Conservation (phyloP, 176 grass and related monocot genomes). For the Melocanna baccifera region DNA sequence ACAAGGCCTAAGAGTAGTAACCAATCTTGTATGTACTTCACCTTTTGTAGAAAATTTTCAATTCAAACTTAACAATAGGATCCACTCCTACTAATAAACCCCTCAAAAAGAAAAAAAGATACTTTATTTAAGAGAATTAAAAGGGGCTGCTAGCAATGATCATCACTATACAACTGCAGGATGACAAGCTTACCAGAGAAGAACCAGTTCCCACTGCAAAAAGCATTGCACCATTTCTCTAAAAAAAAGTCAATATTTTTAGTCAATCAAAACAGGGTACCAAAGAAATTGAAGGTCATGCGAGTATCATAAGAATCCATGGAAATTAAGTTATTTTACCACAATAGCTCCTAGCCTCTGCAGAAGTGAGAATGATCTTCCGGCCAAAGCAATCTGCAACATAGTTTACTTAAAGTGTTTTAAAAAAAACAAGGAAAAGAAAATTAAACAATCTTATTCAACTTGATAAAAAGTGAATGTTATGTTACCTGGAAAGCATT, state of each 20-base stretch:
- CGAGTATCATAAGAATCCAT: background rate
- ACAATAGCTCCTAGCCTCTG: conserved; percentile 89
- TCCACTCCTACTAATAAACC: background rate
- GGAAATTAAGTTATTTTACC: conserved; percentile 40
- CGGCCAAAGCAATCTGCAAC: conserved; percentile 72
- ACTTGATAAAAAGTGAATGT: conserved; percentile 6
- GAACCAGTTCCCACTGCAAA: conserved; percentile 74
- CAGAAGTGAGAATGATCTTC: conserved; percentile 75
- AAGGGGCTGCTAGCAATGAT: background rate
- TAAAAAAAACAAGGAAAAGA: background rate
- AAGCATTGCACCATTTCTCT: conserved; percentile 88
- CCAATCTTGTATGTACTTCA: background rate
- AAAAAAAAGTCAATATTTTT: conserved; percentile 23
- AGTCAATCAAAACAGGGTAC: background rate
- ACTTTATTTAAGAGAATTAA: background rate
- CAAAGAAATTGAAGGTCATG: background rate
- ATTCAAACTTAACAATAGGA: background rate
- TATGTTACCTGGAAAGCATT: conserved; percentile 83
- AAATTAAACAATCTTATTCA: background rate
- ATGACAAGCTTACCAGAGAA: conserved; percentile 56
- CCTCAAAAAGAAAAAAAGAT: background rate
- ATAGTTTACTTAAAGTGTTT: background rate
- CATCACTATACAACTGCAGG: background rate
- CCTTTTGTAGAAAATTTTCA: background rate
- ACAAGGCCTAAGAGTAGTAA: too few species aligned